Evolutionary conservation across 768 basidiomycete species (phyloP).

Genomic region (Suillus occidentalis): DNA sequence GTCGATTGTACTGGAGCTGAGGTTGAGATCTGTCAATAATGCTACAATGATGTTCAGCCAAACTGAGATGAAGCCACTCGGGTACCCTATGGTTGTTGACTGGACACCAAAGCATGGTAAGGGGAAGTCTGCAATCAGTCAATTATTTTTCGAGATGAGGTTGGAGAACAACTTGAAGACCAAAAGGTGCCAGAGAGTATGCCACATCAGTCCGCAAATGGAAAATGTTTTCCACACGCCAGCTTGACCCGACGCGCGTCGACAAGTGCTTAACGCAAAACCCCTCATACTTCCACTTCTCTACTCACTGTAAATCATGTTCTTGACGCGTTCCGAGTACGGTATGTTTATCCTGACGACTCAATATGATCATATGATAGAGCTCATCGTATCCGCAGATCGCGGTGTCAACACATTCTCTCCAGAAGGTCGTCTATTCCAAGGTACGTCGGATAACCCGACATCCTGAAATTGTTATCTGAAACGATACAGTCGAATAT

Average conservation of each 20-base stretch:
- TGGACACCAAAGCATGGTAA: not conserved
- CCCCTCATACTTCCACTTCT: conserved; percentile 2
- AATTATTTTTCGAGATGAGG: not conserved
- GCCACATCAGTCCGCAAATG: conserved; percentile 9
- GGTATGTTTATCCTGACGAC: conserved; percentile 42
- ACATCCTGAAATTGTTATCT: conserved; percentile 17
- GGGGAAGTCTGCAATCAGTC: not conserved
- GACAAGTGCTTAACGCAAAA: conserved; percentile 28
- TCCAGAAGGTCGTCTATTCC: conserved; percentile 96
- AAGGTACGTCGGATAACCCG: conserved; percentile 57
- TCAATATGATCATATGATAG: not conserved
- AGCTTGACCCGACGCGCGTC: conserved; percentile 32
- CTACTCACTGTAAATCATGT: conserved; percentile 50
- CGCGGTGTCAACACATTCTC: conserved; percentile 99
- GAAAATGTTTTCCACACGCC: conserved; percentile 31
- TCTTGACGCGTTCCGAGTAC: conserved; percentile 94
- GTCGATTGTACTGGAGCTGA: not conserved
- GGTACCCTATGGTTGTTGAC: not conserved
- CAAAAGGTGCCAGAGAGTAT: not conserved
- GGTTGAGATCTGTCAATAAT: not conserved
- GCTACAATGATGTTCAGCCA: not conserved
- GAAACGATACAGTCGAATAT: conserved; percentile 77
- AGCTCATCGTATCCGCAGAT: conserved; percentile 47
- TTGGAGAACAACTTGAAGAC: not conserved
- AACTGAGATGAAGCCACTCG: not conserved